Base-by-base conservation (phyloP, 305 asterid genomes). In the Fraxinus dipetala region DNA sequence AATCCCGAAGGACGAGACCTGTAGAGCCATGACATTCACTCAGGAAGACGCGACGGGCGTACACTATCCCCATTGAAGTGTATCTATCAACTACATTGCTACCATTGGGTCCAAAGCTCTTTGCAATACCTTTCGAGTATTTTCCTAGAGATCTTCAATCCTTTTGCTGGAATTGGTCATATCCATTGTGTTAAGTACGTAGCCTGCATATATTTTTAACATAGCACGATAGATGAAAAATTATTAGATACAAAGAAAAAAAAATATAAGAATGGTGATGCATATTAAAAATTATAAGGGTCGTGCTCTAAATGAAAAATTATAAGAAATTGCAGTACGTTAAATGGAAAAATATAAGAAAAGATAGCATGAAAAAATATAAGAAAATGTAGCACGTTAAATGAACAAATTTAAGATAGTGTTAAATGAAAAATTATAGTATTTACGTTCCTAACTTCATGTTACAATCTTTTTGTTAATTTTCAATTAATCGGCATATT, bases 31-130 rank as follows among this genome's bases (percentile, higher is more conserved):
- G 1, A 26, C 28, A 26, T 0, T 26, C 28, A 1, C 28, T 26
- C 28, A 26, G 28, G 28, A 26, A 26, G 28, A 26, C 28, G 28
- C 28, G 28, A 26, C 1, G 1, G 28, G 28, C 28, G 28, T 26
- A 26, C 28, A 26, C 28, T 26, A 26, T 1, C 28, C 28, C 78
- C 78, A 31, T 32, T 80, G 83, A 18, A 82, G 81, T 24, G 22
- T 76, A 45, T 82, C 81, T 63, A 81, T 76, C 38, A 81, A 43
- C 13, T 40, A 26, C 80, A 81, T 81, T 32, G 81, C 84, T 18
- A 7, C 20, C 54, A 76, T 7, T 45, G 81, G 81, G 11, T 81
- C 59, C 36, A 72, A 18, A 31, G 20, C 54, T 80, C 14, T 48
- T 6, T 13, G 13, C 38, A 80, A 24, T n/a, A 35, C 45, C 2